These are phyloP conservation scores for Tylopilus sp. DNA, from an alignment of 768 basidiomycete genomes.

Conservation along the genomic window DNA sequence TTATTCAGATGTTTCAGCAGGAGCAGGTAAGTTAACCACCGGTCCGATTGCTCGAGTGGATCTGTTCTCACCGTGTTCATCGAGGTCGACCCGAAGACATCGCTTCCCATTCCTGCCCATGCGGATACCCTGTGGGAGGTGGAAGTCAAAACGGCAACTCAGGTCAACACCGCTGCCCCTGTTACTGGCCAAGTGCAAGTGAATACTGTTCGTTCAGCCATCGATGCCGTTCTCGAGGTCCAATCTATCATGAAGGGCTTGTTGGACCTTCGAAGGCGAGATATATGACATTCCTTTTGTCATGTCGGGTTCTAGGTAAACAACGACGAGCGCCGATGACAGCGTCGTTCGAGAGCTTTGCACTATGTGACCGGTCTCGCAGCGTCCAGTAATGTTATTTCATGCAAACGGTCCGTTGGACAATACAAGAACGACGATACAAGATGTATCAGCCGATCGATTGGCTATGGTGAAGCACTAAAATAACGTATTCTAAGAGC, in stretches of 20 bases:
- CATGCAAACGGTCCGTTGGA: neutral
- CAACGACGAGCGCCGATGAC: neutral
- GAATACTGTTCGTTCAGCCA: slow-evolving; percentile 63
- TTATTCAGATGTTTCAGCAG: slow-evolving; percentile 84
- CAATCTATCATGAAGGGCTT: slow-evolving; percentile 83
- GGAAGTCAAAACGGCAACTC: slow-evolving; percentile 79
- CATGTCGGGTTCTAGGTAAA: neutral
- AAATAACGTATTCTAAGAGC: neutral
- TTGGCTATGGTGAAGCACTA: neutral
- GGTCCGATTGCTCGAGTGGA: neutral
- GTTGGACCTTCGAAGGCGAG: slow-evolving; percentile 72
- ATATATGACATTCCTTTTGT: slow-evolving; percentile 40
- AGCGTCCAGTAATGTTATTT: too few relatives aligned
- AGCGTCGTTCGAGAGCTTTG: neutral
- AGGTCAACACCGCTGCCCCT: slow-evolving; percentile 60
- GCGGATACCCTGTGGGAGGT: slow-evolving; percentile 84
- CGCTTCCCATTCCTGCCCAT: slow-evolving; percentile 73
- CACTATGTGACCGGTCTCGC: neutral
- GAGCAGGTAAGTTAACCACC: slow-evolving; percentile 57
- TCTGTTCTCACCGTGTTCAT: neutral
- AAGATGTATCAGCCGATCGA: neutral
- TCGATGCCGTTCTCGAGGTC: slow-evolving; percentile 76
- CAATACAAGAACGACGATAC: neutral
- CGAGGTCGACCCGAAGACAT: slow-evolving; percentile 73
- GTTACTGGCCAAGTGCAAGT: slow-evolving; percentile 44